phyloP scores from a whole-genome alignment of 148 eudicot genomes.

The Rhododendron simsii region DNA sequence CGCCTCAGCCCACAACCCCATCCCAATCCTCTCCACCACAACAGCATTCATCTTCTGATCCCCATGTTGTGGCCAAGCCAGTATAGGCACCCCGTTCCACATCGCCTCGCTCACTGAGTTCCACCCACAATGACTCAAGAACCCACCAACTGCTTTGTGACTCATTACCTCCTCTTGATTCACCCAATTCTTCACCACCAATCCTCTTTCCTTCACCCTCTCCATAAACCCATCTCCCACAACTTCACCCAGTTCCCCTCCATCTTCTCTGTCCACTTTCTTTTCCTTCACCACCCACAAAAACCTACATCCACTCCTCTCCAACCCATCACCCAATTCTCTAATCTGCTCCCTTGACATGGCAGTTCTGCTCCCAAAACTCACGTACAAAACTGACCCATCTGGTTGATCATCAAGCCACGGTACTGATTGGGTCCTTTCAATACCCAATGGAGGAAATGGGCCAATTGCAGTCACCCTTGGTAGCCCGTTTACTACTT shows the following conservation, averaged over 20 bases:
- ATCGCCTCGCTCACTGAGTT: conserved; percentile 1
- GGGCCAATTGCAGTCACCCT: conserved; percentile 24
- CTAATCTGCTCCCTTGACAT: conserved; percentile 15
- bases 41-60: conserved; percentile 8
- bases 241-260: neutral
- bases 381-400: conserved; percentile 14
- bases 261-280: conserved; percentile 9
- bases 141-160: conserved; percentile 11
- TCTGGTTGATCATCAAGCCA: conserved; percentile 19
- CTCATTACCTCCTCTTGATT: conserved; percentile 9
- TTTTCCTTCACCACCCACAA: conserved; percentile 10
- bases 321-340: conserved; percentile 11
- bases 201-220: neutral
- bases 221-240: conserved; percentile 5
- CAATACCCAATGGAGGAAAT: conserved; percentile 6
- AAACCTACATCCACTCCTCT: conserved; percentile 7
- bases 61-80: conserved; percentile 12
- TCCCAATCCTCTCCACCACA: neutral
- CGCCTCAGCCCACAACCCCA: conserved; percentile 9
- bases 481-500: conserved; percentile 7
- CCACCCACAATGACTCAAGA: conserved; percentile 5
- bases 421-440: neutral
- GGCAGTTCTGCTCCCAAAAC: conserved; percentile 15
- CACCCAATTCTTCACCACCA: conserved; percentile 9
- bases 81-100: conserved; percentile 2